Percentiles rank a stretch among this genome's conserved stretches.
Conservation (phyloP, 805 yeast species). For the Lipomyces mesembrius region DNA sequence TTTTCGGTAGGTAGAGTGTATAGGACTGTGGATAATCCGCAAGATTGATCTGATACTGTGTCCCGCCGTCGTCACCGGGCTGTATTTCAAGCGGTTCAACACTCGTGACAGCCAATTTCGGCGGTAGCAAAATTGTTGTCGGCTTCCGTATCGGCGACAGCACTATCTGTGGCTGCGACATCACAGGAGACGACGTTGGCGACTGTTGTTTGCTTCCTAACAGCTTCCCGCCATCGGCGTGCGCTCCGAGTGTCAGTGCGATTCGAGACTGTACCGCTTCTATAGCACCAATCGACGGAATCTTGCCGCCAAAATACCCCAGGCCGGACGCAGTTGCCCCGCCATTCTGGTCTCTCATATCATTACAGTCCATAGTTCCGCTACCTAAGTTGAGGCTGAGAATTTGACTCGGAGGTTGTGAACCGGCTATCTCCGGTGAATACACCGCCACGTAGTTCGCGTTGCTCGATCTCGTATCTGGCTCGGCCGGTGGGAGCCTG, state of each 20-base stretch:
- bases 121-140: slow-evolving; percentile 4
- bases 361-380: slow-evolving; percentile 5
- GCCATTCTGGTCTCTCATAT: slow-evolving; percentile 9
- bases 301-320: slow-evolving; percentile 23
- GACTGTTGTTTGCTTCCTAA: slow-evolving; percentile 5
- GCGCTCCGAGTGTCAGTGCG: slow-evolving; percentile 30
- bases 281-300: slow-evolving; percentile 32
- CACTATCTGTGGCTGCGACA: background rate
- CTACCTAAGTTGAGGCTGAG: slow-evolving; percentile 20
- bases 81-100: background rate
- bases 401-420: slow-evolving; percentile 7
- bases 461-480: background rate
- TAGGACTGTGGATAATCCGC: background rate
- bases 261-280: slow-evolving; percentile 36
- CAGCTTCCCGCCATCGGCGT: slow-evolving; percentile 8
- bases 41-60: background rate
- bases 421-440: background rate
- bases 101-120: background rate
- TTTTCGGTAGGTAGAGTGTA: slow-evolving; percentile 1
- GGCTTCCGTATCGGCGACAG: slow-evolving; percentile 12
- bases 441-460: slow-evolving; percentile 8
- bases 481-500: background rate
- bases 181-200: slow-evolving; percentile 2
- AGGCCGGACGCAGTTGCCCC: background rate
- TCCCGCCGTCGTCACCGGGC: background rate